These are phyloP conservation scores for Ustilago esculenta DNA, from an alignment of 1,284 basidiomycete genomes.

Conservation along the genomic window DNA sequence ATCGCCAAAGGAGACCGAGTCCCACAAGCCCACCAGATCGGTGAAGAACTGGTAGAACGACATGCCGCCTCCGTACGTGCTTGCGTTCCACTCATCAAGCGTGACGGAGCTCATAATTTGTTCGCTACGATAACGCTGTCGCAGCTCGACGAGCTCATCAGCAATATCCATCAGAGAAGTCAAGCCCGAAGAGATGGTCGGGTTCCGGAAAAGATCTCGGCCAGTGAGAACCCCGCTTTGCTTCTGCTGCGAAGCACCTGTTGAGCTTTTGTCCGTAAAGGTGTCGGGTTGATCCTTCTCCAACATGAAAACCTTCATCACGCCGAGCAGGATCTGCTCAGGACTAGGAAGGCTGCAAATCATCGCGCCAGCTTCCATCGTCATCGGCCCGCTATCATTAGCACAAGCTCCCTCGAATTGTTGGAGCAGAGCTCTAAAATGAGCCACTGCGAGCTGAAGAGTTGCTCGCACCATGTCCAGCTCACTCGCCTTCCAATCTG, in stretches of 20 bases:
- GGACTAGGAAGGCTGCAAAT: conserved; percentile 31
- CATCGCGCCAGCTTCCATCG: conserved; percentile 7
- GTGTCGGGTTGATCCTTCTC: conserved; percentile 67
- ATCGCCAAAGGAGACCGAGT: conserved; percentile 87
- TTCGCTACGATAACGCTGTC: neutral
- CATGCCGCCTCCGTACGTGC: conserved; percentile 42
- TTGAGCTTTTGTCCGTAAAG: conserved; percentile 18
- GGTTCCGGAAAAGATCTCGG: conserved; percentile 77
- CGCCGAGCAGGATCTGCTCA: conserved; percentile 71
- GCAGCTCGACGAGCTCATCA: conserved; percentile 36
- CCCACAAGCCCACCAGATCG: conserved; percentile 87
- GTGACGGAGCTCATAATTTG: conserved; percentile 69
- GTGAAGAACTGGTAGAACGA: conserved; percentile 92
- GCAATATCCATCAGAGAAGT: conserved; percentile 59
- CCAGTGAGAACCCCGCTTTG: conserved; percentile 56
- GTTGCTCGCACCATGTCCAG: conserved; percentile 78
- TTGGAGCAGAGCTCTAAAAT: conserved; percentile 31
- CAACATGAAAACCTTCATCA: conserved; percentile 95
- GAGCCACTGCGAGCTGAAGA: conserved; percentile 72
- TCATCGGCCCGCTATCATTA: neutral
- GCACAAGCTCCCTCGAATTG: neutral
- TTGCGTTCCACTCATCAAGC: conserved; percentile 30
- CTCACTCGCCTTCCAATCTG: conserved; percentile 82
- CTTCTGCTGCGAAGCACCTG: conserved; percentile 20
- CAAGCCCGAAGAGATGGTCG: conserved; percentile 74